Conservation (phyloP, 139 green algal species). For the Nannochloris sp. region DNA sequence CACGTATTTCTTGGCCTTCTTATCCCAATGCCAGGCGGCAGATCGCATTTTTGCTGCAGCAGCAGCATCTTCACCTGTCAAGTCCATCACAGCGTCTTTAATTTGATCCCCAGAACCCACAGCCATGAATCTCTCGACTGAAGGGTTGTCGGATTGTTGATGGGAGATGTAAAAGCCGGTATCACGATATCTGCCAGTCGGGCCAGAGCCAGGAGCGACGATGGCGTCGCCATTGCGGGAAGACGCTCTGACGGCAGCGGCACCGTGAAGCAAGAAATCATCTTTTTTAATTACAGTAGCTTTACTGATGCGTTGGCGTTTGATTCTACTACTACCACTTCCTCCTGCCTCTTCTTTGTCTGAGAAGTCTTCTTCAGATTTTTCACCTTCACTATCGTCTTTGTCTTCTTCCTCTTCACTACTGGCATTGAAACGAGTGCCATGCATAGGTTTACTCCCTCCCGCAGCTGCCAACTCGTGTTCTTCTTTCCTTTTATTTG, state of each 20-base stretch:
- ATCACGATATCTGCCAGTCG: slow-evolving; percentile 45
- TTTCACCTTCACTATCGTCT: slow-evolving; percentile 4
- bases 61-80: slow-evolving; percentile 64
- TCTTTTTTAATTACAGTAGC: slow-evolving; percentile 8
- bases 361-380: slow-evolving; percentile 6
- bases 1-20: slow-evolving; percentile 62
- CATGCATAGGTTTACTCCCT: not conserved
- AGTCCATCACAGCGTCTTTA: slow-evolving; percentile 62
- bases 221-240: not conserved
- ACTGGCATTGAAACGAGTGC: not conserved
- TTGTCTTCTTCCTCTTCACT: not conserved
- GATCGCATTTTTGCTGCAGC: not conserved
- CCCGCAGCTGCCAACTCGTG: not conserved
- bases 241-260: not conserved
- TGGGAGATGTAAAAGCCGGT: slow-evolving; percentile 41
- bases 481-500: slow-evolving; percentile 24
- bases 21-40: slow-evolving; percentile 73
- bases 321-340: not conserved
- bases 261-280: slow-evolving; percentile 6
- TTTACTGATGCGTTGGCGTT: not conserved
- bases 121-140: slow-evolving; percentile 8
- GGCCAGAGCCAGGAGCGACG: not conserved
- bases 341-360: not conserved
- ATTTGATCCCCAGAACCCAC: slow-evolving; percentile 5
- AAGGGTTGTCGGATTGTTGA: not conserved